Base-by-base conservation (phyloP, 176 grass and related monocot genomes). In the Oryza punctata region DNA sequence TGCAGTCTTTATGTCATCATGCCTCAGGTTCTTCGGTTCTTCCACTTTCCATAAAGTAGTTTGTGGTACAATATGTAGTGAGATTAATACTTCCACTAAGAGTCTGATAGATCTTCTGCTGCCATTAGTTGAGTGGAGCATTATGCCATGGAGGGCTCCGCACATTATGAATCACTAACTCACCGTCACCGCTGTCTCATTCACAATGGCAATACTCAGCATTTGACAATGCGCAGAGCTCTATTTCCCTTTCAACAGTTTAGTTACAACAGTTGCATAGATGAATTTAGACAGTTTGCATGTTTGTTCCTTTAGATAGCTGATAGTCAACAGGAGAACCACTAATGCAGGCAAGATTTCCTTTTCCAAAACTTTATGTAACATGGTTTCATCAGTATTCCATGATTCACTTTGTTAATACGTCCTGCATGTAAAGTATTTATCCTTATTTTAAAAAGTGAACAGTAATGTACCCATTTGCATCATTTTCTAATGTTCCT, bases 1-100 rank as follows among this genome's bases (percentile, higher is more conserved):
- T 72, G 60, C 24, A n/a, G 70, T 29, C 2, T 84, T 76, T 71
- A 57, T 75, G 44, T 19, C 54, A 30, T 73, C 85, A 28, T 72
- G n/a, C n/a, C 73, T 47, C 33, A 60, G 40, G 40, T 41, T 41
- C 40, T 11, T 41, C 40, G 40, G 12, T 27, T 80, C 47, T 75
- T 79, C 18, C 35, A 66, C 60, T 41, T 44, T 14, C 26, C 64
- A 61, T 85, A 63, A 69, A 76, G 63, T 63, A 69, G 9, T 40
- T 63, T 67, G 71, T 16, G 16, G 69, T 32, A 26, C 60, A 30
- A 43, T 46, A 45, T 47, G 3, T 47, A 12, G 38, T 33, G 44
- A 21, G 26, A 69, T 37, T 68, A 76, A 21, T 35, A 40, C 18
- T 75, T 46, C 64, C 21, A 35, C 26, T 69, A 68, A 30, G 32